phyloP scores from a whole-genome alignment of 2,329 filamentous ascomycete genomes.

The Epichloe brachyelytri region DNA sequence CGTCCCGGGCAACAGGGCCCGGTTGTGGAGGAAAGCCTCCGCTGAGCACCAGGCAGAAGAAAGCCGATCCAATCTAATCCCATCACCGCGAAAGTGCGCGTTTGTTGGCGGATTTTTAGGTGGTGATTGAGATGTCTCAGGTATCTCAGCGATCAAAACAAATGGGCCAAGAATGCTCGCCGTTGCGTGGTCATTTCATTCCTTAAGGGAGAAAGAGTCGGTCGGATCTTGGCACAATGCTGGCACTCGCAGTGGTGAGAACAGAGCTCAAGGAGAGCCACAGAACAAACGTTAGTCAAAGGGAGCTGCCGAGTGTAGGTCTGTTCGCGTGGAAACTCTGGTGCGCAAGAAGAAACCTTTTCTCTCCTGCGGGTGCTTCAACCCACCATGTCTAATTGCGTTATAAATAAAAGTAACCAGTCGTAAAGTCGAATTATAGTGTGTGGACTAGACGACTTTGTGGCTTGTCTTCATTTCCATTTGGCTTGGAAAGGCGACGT shows the following conservation, averaged over 20 bases:
- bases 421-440: no score
- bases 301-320: background rate
- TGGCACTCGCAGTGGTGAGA: background rate
- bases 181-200: background rate
- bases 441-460: background rate
- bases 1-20: no score
- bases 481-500: slow-evolving; percentile 1
- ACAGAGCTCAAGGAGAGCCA: background rate
- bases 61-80: background rate
- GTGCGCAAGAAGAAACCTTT: no score
- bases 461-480: slow-evolving; percentile 6
- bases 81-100: no score
- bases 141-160: background rate
- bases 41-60: background rate
- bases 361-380: no score
- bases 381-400: no score
- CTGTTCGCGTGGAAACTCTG: background rate
- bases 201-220: background rate
- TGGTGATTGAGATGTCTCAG: background rate
- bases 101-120: background rate
- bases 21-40: background rate
- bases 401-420: no score
- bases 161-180: background rate
- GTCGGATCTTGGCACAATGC: background rate
- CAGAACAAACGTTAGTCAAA: background rate